Evolutionary conservation across 352 stramenopile species (phyloP).

Genomic region (Phytopythium helicoides): DNA sequence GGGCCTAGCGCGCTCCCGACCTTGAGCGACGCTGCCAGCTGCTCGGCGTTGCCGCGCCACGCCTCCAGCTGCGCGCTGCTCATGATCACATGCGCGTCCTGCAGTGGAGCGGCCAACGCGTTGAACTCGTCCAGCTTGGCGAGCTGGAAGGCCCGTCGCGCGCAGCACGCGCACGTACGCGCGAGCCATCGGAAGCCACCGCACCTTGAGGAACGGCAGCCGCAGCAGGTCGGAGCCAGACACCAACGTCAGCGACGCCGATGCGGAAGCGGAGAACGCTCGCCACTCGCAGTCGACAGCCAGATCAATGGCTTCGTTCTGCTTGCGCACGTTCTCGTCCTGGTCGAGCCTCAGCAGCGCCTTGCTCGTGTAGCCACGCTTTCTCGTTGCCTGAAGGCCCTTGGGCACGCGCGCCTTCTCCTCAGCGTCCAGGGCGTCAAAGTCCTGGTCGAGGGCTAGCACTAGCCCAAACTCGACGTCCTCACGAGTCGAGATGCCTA

Average conservation of each 20-base stretch:
- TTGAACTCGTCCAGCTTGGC: slow-evolving; percentile 72
- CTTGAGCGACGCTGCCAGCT: slow-evolving; percentile 27
- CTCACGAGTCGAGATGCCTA: slow-evolving; percentile 41
- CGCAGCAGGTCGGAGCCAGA: slow-evolving; percentile 48
- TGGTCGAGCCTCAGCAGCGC: slow-evolving; percentile 15
- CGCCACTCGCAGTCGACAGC: slow-evolving; percentile 56
- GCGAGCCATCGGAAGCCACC: slow-evolving; percentile 42
- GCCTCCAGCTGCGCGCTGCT: slow-evolving; percentile 52
- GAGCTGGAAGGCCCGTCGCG: slow-evolving; percentile 36
- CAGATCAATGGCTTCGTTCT: slow-evolving; percentile 6
- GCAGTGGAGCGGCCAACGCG: slow-evolving; percentile 38
- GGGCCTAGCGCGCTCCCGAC: slow-evolving; percentile 21
- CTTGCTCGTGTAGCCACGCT: slow-evolving; percentile 41
- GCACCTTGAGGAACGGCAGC: slow-evolving; percentile 47
- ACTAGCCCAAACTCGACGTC: slow-evolving; percentile 67
- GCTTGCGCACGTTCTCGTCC: slow-evolving; percentile 15
- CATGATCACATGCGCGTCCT: slow-evolving; percentile 38
- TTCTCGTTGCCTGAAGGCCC: slow-evolving; percentile 8
- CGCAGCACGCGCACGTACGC: slow-evolving; percentile 48
- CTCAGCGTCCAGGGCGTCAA: slow-evolving; percentile 20
- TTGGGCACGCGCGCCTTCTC: slow-evolving; percentile 12
- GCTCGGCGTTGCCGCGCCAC: slow-evolving; percentile 41
- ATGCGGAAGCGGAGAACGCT: slow-evolving; percentile 9
- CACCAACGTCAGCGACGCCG: slow-evolving; percentile 26
- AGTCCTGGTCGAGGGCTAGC: slow-evolving; percentile 54